Conservation (phyloP, 2,329 filamentous ascomycete genomes). For the Calycina marina region DNA sequence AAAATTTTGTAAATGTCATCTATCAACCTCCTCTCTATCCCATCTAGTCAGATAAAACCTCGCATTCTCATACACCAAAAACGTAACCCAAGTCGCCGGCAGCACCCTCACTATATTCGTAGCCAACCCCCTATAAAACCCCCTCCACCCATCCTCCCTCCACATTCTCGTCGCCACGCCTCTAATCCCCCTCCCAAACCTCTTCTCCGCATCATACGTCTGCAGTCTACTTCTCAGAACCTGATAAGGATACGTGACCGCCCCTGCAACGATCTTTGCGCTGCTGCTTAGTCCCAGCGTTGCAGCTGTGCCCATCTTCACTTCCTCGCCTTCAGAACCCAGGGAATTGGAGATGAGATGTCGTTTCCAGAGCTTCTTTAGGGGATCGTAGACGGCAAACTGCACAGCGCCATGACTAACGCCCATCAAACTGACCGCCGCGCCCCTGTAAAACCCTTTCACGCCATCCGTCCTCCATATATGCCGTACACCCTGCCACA, state of each 20-base stretch:
- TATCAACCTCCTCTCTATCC: too few species aligned
- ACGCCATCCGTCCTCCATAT: slow-evolving; percentile 60
- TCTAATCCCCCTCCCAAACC: slow-evolving; percentile 53
- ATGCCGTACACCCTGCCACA: slow-evolving; percentile 52
- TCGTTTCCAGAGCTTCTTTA: slow-evolving; percentile 33
- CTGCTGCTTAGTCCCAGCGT: slow-evolving; percentile 67
- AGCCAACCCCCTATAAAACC: slow-evolving; percentile 84
- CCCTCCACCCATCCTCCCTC: slow-evolving; percentile 60
- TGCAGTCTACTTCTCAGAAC: slow-evolving; percentile 80
- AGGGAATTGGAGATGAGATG: slow-evolving; percentile 35
- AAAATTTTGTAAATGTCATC: too few species aligned
- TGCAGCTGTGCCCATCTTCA: slow-evolving; percentile 26
- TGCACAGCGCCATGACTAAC: slow-evolving; percentile 89
- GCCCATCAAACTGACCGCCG: slow-evolving; percentile 69
- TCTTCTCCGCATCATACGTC: slow-evolving; percentile 65
- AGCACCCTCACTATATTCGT: slow-evolving; percentile 84
- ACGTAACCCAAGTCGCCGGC: slow-evolving; percentile 91
- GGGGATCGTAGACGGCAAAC: slow-evolving; percentile 83
- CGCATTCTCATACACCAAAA: slow-evolving; percentile 91
- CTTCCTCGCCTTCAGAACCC: slow-evolving; percentile 12
- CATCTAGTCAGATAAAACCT: slow-evolving; percentile 48
- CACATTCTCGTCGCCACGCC: slow-evolving; percentile 66
- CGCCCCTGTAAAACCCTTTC: slow-evolving; percentile 73
- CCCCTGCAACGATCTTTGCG: slow-evolving; percentile 80
- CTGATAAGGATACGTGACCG: slow-evolving; percentile 87